Evolutionary conservation across 1,284 basidiomycete species (phyloP), one percentile per base, ranked within the genome.

Genomic region (Apiotrichum gracile): DNA sequence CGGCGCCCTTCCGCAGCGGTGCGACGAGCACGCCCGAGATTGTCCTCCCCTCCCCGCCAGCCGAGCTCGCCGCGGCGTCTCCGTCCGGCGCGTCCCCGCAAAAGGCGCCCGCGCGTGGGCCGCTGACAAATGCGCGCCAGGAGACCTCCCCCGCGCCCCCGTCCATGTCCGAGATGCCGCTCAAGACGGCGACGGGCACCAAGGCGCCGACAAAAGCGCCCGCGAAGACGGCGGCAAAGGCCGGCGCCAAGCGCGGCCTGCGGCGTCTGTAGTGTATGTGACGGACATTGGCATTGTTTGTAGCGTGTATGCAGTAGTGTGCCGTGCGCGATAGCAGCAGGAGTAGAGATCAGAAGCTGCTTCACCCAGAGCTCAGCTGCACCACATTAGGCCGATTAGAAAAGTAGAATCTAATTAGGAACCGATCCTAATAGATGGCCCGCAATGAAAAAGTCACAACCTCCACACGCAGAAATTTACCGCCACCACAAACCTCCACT

Each of bases 211-310:
- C 63, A 29, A 68, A 68, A 54, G 49, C 55, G 27, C 60, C 65
- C 49, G 60, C 47, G 24, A 58, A 54, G 35, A 52, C 56, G 13
- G 47, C 37, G 25, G 47, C 61, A 13, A 62, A 61, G 31, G 54
- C 58, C 29, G 67, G 67, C 45, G 68, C 66, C 17, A 75, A 73
- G 64, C 57, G 72, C 42, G 73, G 73, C 6, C 57, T 72, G 41
- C 70, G 72, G 61, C 60, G 73, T 55, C 55, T 75, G 31, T 74
- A 60, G 44, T 19, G 14, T 41, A 8, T 42, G 29, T n/a, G 24
- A 33, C 29, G 17, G 42, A 33, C 31, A 31, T 31, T 31, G n/a
- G n/a, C n/a, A 31, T 31, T 31, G 73, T 55, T 54, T 75, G 31
- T 74, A 60, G 47, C 10, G 37, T 38, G 34, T 35, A 35, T 35